Base-by-base conservation (phyloP, 2,329 filamentous ascomycete genomes). In the Gaeumannomyces tritici region DNA sequence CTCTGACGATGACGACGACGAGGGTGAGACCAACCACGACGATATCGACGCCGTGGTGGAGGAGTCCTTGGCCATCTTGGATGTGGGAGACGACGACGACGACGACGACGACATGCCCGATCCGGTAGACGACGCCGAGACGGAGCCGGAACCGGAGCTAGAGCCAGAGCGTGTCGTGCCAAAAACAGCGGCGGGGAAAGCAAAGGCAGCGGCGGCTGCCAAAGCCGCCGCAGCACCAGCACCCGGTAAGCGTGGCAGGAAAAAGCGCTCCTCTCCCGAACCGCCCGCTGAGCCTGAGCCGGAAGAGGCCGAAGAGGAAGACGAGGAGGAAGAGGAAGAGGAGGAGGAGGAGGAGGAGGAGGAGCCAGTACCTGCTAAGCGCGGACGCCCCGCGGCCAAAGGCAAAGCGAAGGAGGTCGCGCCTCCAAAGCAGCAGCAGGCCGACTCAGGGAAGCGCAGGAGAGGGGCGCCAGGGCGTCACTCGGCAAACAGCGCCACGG, bases 31-130 rank as follows among this genome's bases (percentile, higher is more conserved):
- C 29, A 35, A 51, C 8, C 47, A 61, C 42, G 59, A 61, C n/a
- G 67, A 68, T 21, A 69, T 75, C 21, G 65, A 69, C 26, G 64
- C 61, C 27, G 70, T 68, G 55, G 67, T 66, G 2, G 76, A 81
- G 15, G 73, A 79, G 51, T 79, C 79, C 3, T 71, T 80, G 67
- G 70, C 73, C 55, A 75, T 81, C 73, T 69, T 79, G 12, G 64
- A 66, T 24, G 68, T 60, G 21, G 73, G 60, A 15, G 68, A 70
- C 42, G 67, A 71, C 15, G 67, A 63, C 11, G 54, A 61, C 56
- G n/a, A n/a, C n/a, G n/a, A n/a, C n/a, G n/a, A 31, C 47, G 60
- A 61, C 56, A 29, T 29, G 31, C 54, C 55, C 21, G 60, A 27
- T 18, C 33, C 29, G 15, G 60, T 35, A n/a, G 29, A 55, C 31